These are phyloP conservation scores for Radiomyces spectabilis DNA, from an alignment of 192 early-diverging fungal genomes.

Conservation along the genomic window DNA sequence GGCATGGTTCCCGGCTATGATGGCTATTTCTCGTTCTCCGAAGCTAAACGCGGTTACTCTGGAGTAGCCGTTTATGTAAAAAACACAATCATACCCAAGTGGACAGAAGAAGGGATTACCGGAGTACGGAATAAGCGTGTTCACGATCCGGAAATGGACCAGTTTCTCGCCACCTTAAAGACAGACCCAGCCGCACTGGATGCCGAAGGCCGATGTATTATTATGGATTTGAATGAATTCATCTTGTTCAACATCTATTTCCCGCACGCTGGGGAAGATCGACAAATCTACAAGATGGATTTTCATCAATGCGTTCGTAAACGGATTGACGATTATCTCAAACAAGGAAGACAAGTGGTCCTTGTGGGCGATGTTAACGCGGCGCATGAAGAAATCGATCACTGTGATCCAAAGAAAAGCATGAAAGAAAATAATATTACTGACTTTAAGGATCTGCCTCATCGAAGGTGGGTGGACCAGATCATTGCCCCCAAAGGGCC, in stretches of 20 bases:
- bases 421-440: constrained; percentile 43
- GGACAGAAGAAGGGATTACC: constrained; percentile 65
- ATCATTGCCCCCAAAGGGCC: constrained; percentile 51
- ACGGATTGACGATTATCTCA: constrained; percentile 39
- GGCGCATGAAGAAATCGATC: constrained; percentile 55
- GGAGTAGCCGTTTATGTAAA: constrained; percentile 64
- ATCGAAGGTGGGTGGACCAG: constrained; percentile 58
- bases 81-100: constrained; percentile 37
- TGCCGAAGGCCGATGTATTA: constrained; percentile 60
- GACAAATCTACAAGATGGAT: constrained; percentile 44
- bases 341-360: constrained; percentile 47
- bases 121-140: constrained; percentile 12
- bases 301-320: constrained; percentile 38
- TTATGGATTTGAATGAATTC: constrained; percentile 69
- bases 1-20: constrained; percentile 62
- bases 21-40: constrained; percentile 64
- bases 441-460: constrained; percentile 47
- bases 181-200: constrained; percentile 34
- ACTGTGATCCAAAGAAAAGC: constrained; percentile 59
- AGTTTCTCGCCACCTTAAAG: constrained; percentile 1
- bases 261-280: constrained; percentile 43
- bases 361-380: constrained; percentile 66
- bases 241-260: constrained; percentile 72
- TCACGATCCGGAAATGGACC: constrained; percentile 3
- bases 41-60: constrained; percentile 55